Evolutionary conservation across 2,329 filamentous ascomycete genomes (phyloP), one percentile per base, ranked within the genome.

Genomic region (Chalaropsis ovoidea): DNA sequence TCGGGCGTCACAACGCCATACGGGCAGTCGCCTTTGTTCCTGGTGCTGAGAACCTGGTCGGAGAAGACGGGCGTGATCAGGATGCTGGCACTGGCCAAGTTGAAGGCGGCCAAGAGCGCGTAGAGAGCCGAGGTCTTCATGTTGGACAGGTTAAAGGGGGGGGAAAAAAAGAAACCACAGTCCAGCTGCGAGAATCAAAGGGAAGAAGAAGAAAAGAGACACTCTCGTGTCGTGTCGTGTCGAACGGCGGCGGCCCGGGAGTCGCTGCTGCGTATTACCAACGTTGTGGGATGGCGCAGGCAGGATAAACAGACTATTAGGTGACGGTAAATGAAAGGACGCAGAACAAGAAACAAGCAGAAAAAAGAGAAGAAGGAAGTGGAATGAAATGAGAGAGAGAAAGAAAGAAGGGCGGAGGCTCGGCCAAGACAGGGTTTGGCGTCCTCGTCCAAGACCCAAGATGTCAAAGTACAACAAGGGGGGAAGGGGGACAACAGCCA

Each of bases 1-100:
- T 77, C 74, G 3, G 82, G 81, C 41, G 82, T 84, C 4, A 78
- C 76, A 19, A 81, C 80, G 42, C 82, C 82, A 70, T 79, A 82
- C 69, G 78, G 80, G 71, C 82, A 85, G 71, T 85, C 82, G 35
- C 77, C 79, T 1, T 70, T 43, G 17, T 61, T 65, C 19, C 72
- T 69, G 70, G 77, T 79, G 35, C 74, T 70, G n/a, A 84, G 78
- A 42, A 84, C 75, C 72, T 83, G 81, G 68, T 83, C 74, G 24
- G 71, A 67, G 52, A 72, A 74, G 69, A 84, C 77, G 62, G 82
- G 82, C 3, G 80, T 82, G 71, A 81, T 79, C 71, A 85, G 80
- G 61, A 84, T 76, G 65, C 78, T 81, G 35, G 82, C 82, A 69
- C 74, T 78, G 70, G 72, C 80, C 62, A 81, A 71, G 2, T 80